Percentiles rank a stretch among this genome's conserved stretches.
These are phyloP conservation scores for Nakaseomyces kungkrabaensis DNA, from an alignment of 1,139 yeast genomes.

Conservation along the genomic window DNA sequence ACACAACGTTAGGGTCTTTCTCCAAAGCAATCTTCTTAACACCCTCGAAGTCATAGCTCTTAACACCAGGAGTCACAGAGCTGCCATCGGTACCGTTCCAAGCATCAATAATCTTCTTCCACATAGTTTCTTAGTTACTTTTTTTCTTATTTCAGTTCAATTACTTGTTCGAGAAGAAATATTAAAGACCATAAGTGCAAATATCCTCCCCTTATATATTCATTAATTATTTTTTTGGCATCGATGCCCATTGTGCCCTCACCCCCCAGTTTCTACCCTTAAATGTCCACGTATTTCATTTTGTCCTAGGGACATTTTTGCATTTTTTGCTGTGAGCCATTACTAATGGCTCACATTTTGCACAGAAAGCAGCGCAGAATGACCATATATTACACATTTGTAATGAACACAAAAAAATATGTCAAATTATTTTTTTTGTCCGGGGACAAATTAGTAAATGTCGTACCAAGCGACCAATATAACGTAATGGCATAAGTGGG, in stretches of 20 bases:
- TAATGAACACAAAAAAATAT: not conserved
- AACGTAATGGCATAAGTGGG: not conserved
- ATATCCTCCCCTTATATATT: no score
- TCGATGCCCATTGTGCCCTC: no score
- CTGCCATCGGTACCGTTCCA: slow-evolving; percentile 24
- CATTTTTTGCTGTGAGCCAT: not conserved
- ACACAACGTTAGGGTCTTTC: slow-evolving; percentile 37
- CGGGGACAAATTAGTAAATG: not conserved
- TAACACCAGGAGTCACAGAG: slow-evolving; percentile 35
- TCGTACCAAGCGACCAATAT: not conserved
- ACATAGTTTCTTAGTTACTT: slow-evolving; percentile 10
- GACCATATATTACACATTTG: not conserved
- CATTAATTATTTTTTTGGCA: no score
- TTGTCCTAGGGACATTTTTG: not conserved
- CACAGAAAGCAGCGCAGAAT: no score
- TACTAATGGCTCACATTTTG: no score
- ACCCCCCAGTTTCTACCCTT: no score
- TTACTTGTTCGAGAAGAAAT: no score
- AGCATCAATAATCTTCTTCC: slow-evolving; percentile 21
- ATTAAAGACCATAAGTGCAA: no score
- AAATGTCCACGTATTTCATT: no score
- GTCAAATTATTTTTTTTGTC: no score
- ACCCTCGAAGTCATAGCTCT: slow-evolving; percentile 44
- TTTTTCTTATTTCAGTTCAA: not conserved
- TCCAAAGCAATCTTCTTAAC: slow-evolving; percentile 37